phyloP scores from a whole-genome alignment of 2,329 filamentous ascomycete genomes.

The Ciborinia camelliae region DNA sequence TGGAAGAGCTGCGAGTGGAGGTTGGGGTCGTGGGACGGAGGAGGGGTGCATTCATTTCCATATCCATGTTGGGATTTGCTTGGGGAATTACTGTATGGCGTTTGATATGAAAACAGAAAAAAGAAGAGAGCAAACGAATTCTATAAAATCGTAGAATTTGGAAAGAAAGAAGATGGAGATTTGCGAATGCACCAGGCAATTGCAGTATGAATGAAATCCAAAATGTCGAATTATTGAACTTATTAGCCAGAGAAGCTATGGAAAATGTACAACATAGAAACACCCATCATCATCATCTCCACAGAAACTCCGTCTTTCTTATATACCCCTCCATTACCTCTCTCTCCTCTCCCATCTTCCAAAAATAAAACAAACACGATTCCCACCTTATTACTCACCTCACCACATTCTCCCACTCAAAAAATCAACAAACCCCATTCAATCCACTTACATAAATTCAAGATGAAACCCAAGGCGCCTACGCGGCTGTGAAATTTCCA shows the following conservation, averaged over 20 bases:
- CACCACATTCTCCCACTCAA: background rate
- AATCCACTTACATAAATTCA: background rate
- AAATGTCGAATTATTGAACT: background rate
- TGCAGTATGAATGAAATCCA: background rate
- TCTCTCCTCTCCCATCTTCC: background rate
- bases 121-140: background rate
- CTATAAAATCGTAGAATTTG: background rate
- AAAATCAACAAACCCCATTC: background rate
- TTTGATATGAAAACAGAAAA: background rate
- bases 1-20: background rate
- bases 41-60: slow-evolving; percentile 16
- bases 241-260: background rate
- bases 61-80: background rate
- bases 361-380: background rate
- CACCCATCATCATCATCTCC: background rate
- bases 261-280: background rate
- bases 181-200: slow-evolving; percentile 10
- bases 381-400: background rate
- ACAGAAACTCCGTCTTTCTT: slow-evolving; percentile 1
- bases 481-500: background rate
- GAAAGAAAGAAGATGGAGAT: background rate
- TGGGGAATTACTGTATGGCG: background rate
- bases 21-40: slow-evolving; percentile 1
- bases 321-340: background rate
- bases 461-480: slow-evolving; percentile 1